Conservation (phyloP, 805 yeast genomes). For the Lipomyces chichibuensis region DNA sequence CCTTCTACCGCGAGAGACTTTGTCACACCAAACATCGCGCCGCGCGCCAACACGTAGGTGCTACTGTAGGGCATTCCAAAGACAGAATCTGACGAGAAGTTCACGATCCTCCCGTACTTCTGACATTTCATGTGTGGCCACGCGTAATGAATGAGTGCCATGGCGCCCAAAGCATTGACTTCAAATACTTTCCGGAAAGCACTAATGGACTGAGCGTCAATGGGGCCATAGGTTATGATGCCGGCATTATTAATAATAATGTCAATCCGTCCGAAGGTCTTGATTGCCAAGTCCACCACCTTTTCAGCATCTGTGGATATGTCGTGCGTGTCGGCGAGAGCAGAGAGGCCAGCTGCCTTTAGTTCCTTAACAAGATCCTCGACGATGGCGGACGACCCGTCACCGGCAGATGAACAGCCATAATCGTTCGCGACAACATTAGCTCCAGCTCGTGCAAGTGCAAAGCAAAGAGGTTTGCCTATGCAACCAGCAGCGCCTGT, state of each 20-base stretch:
- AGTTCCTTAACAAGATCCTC: not conserved
- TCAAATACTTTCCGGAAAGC: conserved; percentile 1
- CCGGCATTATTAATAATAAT: not conserved
- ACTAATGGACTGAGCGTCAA: not conserved
- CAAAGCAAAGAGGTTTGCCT: not conserved
- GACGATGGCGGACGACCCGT: not conserved
- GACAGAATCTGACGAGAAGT: conserved; percentile 1
- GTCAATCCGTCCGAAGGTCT: conserved; percentile 2
- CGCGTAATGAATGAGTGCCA: not conserved
- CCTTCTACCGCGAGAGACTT: not conserved
- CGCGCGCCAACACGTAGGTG: not conserved
- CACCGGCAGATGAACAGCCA: not conserved
- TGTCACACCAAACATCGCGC: not conserved
- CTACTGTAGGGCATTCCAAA: not conserved
- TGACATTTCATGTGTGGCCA: not conserved
- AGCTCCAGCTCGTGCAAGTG: not conserved
- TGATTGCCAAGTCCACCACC: not conserved
- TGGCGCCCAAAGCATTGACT: not conserved
- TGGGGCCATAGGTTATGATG: not conserved
- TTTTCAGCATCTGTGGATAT: not conserved
- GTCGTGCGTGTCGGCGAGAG: not conserved
- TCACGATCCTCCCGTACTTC: not conserved
- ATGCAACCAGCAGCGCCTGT: not conserved
- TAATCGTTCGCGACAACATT: not conserved
- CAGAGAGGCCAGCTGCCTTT: not conserved